These are phyloP conservation scores for Gentiana macrophylla DNA, from an alignment of 257 asterid species.

Conservation along the genomic window DNA sequence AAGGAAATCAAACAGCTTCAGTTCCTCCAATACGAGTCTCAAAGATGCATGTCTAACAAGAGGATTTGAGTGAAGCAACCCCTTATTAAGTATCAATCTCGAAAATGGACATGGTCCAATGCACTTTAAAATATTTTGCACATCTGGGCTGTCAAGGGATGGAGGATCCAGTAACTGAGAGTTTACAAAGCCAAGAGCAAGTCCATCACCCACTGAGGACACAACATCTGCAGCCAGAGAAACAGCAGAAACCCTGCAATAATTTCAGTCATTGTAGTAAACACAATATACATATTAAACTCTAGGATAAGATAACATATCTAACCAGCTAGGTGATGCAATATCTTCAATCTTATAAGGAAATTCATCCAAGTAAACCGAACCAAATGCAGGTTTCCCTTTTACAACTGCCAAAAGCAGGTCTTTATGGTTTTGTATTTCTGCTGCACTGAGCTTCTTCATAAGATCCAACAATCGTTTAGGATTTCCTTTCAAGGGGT, in stretches of 20 bases:
- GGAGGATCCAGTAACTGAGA: conserved; percentile 25
- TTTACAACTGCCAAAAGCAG: conserved; percentile 67
- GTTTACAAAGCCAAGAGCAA: conserved; percentile 33
- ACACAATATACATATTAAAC: conserved; percentile 7
- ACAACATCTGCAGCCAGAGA: conserved; percentile 81
- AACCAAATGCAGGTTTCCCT: conserved; percentile 66
- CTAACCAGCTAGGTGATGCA: conserved; percentile 75
- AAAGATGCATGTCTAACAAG: conserved; percentile 73
- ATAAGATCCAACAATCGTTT: conserved; percentile 68
- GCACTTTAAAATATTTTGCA: conserved; percentile 64
- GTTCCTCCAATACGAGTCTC: conserved; percentile 63
- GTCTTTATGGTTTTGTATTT: conserved; percentile 46
- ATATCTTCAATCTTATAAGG: conserved; percentile 75
- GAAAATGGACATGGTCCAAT: conserved; percentile 56
- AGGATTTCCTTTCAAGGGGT: conserved; percentile 67
- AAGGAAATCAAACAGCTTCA: conserved; percentile 58
- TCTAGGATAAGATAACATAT: conserved; percentile 10
- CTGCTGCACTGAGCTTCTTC: conserved; percentile 78
- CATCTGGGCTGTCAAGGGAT: conserved; percentile 29
- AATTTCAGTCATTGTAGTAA: conserved; percentile 27
- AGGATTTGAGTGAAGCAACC: conserved; percentile 63
- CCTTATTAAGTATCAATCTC: conserved; percentile 58
- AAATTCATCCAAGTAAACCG: conserved; percentile 74
- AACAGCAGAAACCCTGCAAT: conserved; percentile 74
- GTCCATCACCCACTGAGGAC: conserved; percentile 55